Conservation (phyloP, 1,139 yeast genomes). For the Suhomyces bokatorum region DNA sequence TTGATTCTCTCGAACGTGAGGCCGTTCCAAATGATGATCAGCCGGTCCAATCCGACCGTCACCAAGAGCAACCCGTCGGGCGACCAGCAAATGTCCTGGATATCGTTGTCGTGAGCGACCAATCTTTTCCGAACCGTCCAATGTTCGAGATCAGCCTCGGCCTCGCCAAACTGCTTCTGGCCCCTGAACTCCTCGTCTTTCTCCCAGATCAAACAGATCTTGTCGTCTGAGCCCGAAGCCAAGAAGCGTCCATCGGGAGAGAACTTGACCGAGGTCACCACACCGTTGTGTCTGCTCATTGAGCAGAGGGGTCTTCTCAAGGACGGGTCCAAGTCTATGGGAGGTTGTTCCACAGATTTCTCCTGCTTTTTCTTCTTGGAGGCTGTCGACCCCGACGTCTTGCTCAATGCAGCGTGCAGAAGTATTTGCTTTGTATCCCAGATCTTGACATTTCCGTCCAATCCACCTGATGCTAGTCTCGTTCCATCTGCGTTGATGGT, state of each 20-base stretch:
- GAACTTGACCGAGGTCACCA: conserved; percentile 88
- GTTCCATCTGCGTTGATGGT: conserved; percentile 80
- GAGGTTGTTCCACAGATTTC: conserved; percentile 10
- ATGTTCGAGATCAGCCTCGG: conserved; percentile 72
- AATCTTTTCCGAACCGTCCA: conserved; percentile 92
- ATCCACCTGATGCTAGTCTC: conserved; percentile 89
- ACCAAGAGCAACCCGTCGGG: conserved; percentile 90
- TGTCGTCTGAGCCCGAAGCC: conserved; percentile 95
- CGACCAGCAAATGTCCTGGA: conserved; percentile 97
- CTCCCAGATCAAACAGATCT: conserved; percentile 90
- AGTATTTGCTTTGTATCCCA: conserved; percentile 75
- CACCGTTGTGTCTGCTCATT: conserved; percentile 88
- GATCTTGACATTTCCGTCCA: conserved; percentile 89
- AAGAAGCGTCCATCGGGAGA: conserved; percentile 89
- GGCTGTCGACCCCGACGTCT: not conserved
- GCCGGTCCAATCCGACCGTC: conserved; percentile 90
- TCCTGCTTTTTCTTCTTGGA: conserved; percentile 10
- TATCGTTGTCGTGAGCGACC: conserved; percentile 95
- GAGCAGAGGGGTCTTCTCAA: conserved; percentile 65
- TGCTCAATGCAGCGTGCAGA: conserved; percentile 25
- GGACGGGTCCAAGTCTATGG: conserved; percentile 25
- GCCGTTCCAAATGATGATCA: conserved; percentile 93
- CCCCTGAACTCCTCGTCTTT: conserved; percentile 63
- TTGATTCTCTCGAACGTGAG: conserved; percentile 86
- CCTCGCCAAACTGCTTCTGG: conserved; percentile 49